These are phyloP conservation scores for Galeopsis tetrahit DNA, from an alignment of 257 asterid species.

Conservation along the genomic window DNA sequence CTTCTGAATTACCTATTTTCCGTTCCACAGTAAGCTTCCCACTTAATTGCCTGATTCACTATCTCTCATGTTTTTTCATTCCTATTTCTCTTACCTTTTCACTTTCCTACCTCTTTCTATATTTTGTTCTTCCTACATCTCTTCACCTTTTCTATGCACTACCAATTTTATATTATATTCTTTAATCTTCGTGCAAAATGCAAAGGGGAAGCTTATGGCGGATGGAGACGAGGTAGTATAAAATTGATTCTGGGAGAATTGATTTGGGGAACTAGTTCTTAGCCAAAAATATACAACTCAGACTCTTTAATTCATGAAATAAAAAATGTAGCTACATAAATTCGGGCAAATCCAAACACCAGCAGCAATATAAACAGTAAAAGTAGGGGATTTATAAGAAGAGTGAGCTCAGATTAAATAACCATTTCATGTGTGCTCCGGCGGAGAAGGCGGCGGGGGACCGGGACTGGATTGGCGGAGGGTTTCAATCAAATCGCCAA, in stretches of 20 bases:
- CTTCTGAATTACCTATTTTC: no score
- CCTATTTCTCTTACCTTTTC: no score
- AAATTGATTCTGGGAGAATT: not conserved
- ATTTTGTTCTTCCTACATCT: no score
- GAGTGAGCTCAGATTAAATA: constrained; percentile 7
- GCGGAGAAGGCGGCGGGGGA: constrained; percentile 37
- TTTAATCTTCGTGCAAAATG: no score
- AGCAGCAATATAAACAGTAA: not conserved
- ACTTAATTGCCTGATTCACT: no score
- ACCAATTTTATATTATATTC: no score
- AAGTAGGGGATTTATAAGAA: not conserved
- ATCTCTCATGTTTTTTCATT: no score
- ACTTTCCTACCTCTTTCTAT: no score
- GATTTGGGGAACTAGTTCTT: constrained; percentile 3
- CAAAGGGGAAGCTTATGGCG: no score
- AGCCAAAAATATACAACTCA: not conserved
- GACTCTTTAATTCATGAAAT: not conserved
- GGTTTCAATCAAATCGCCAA: constrained; percentile 66
- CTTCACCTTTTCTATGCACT: no score
- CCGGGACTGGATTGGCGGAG: constrained; percentile 65
- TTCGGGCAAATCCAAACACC: not conserved
- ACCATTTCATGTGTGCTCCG: constrained; percentile 45
- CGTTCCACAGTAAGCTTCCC: no score
- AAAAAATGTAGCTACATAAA: not conserved
- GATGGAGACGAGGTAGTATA: no score